These are phyloP conservation scores for Byssoonygena ceratinophila DNA, from an alignment of 2,329 filamentous ascomycete species.

Conservation along the genomic window DNA sequence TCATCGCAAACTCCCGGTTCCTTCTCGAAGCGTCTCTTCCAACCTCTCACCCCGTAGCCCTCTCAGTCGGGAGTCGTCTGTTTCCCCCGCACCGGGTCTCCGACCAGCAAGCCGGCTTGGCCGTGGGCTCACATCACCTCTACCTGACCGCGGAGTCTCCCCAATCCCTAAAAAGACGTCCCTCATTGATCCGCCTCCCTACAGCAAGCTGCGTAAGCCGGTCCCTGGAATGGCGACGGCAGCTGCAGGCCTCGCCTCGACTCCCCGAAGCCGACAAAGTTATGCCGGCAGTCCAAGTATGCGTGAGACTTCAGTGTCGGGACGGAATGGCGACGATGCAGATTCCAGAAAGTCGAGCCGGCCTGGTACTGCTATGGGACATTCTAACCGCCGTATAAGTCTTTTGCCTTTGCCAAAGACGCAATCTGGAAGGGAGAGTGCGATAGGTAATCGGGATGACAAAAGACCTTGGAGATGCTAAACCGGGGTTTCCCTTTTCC, in stretches of 20 bases:
- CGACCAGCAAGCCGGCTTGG: conserved; percentile 27
- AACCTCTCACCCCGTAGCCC: conserved; percentile 34
- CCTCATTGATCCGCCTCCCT: conserved; percentile 34
- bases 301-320: conserved; percentile 10
- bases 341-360: neutral
- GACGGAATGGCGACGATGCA: neutral
- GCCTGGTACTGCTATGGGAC: conserved; percentile 33
- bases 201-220: conserved; percentile 31
- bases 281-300: conserved; percentile 26
- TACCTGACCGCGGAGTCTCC: conserved; percentile 16
- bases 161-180: conserved; percentile 21
- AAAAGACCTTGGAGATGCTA: conserved; percentile 31
- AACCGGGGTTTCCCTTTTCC: neutral
- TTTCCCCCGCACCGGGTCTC: conserved; percentile 29
- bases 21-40: conserved; percentile 30
- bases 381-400: conserved; percentile 32
- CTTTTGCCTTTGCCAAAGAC: conserved; percentile 32
- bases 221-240: conserved; percentile 14
- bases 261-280: conserved; percentile 32
- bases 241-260: conserved; percentile 19
- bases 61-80: conserved; percentile 34
- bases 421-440: conserved; percentile 24
- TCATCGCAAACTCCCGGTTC: conserved; percentile 29
- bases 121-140: conserved; percentile 11
- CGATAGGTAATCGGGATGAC: conserved; percentile 19